Percentiles rank a stretch among this genome's conserved stretches.
phyloP scores from a whole-genome alignment of 768 basidiomycete species.

The Suillus variegatus region DNA sequence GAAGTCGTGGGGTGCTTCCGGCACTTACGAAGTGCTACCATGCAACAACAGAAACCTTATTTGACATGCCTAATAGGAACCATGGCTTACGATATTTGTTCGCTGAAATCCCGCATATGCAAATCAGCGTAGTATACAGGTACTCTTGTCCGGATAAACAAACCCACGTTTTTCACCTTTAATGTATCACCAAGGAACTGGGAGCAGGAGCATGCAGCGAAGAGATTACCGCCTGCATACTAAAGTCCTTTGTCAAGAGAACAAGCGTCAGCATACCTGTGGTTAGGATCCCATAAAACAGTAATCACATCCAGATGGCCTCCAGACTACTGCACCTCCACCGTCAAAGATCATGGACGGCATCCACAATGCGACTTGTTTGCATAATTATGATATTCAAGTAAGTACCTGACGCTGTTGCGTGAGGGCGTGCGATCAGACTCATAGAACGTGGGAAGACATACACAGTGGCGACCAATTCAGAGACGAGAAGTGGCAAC shows the following conservation, averaged over 20 bases:
- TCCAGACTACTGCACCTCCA: conserved; percentile 11
- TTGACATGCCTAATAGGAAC: not conserved
- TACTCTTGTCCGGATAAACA: not conserved
- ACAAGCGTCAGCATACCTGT: not conserved
- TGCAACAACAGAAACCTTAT: not conserved
- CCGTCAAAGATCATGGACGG: conserved; percentile 1
- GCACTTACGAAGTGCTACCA: not conserved
- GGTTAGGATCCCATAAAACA: not conserved
- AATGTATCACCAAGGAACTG: conserved; percentile 2
- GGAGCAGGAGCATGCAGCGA: not conserved
- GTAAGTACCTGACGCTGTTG: not conserved
- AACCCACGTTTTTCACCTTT: not conserved
- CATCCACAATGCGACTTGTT: not conserved
- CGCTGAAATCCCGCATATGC: not conserved
- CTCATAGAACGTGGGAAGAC: not conserved
- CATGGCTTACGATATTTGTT: not conserved
- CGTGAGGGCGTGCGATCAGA: not conserved
- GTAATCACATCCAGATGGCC: conserved; percentile 1
- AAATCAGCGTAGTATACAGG: not conserved
- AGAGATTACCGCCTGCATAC: conserved; percentile 1
- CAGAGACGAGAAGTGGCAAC: too few relatives aligned
- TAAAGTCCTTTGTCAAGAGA: conserved; percentile 3
- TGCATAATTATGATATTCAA: not conserved
- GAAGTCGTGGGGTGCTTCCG: too few relatives aligned
- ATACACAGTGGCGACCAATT: not conserved